phyloP scores from a whole-genome alignment of 2,329 filamentous ascomycete species.

The Epichloe amarillans region DNA sequence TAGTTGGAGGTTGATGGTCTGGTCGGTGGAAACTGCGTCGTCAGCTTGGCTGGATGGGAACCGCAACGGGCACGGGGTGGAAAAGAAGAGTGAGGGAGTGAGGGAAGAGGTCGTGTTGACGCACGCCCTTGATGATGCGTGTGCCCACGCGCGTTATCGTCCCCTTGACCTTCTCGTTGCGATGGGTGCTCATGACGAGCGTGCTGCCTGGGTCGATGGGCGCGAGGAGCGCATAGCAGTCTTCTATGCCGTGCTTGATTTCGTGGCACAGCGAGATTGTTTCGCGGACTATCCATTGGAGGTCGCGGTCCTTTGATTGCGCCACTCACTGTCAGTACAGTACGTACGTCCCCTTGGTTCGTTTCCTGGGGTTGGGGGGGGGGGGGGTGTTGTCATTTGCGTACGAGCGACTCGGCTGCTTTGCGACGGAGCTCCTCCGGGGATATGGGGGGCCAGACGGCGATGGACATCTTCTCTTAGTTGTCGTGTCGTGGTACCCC shows the following conservation, averaged over 20 bases:
- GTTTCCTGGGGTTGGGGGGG: background rate
- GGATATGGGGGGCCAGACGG: constrained; percentile 43
- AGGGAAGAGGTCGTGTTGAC: constrained; percentile 18
- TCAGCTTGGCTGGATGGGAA: no score
- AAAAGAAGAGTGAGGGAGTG: background rate
- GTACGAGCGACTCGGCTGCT: constrained; percentile 37
- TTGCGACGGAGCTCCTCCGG: constrained; percentile 36
- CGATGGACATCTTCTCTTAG: constrained; percentile 35
- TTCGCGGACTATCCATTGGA: constrained; percentile 40
- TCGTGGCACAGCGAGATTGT: constrained; percentile 34
- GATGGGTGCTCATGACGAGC: constrained; percentile 72
- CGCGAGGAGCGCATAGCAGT: constrained; percentile 77
- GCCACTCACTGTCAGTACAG: background rate
- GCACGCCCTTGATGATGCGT: constrained; percentile 79
- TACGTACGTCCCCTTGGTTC: background rate
- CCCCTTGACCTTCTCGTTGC: constrained; percentile 84
- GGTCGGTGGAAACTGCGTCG: background rate
- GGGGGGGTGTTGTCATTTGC: constrained; percentile 7
- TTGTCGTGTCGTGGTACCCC: background rate
- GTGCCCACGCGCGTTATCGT: constrained; percentile 82
- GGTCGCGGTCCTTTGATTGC: constrained; percentile 32
- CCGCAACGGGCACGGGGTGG: no score
- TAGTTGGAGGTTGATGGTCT: constrained; percentile 68
- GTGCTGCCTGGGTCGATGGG: constrained; percentile 78
- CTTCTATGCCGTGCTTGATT: constrained; percentile 58